phyloP scores from a whole-genome alignment of 192 early-diverging fungal genomes.

The Cetraspora pellucida region DNA sequence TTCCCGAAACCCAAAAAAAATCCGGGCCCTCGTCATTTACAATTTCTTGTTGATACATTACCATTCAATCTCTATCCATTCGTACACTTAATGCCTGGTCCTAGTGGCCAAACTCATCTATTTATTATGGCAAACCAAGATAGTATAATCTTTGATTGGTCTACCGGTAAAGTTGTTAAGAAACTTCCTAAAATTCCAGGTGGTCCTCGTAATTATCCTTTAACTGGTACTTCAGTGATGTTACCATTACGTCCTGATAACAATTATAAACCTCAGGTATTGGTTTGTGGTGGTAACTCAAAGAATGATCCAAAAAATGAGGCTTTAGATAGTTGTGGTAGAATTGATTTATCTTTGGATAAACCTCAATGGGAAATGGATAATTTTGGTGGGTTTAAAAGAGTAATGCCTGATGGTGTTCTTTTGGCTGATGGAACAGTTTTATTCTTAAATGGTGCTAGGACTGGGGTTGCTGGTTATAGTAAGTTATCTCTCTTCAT shows the following conservation, averaged over 20 bases:
- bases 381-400: constrained; percentile 42
- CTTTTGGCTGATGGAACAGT: constrained; percentile 57
- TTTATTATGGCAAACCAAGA: constrained; percentile 57
- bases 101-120: constrained; percentile 38
- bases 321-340: constrained; percentile 52
- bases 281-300: constrained; percentile 64
- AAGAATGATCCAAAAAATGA: constrained; percentile 29
- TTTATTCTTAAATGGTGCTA: constrained; percentile 67
- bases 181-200: constrained; percentile 51
- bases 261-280: constrained; percentile 56
- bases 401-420: constrained; percentile 59
- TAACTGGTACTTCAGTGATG: constrained; percentile 57
- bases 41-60: constrained; percentile 51
- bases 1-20: constrained; percentile 16
- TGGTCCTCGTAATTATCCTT: constrained; percentile 54
- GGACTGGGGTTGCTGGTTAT: constrained; percentile 59
- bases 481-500: constrained; percentile 12
- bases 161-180: constrained; percentile 43
- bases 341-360: constrained; percentile 44
- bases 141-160: constrained; percentile 56
- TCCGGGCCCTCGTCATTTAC: constrained; percentile 39
- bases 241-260: constrained; percentile 59
- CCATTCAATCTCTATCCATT: constrained; percentile 58
- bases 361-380: constrained; percentile 59
- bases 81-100: constrained; percentile 52